Conservation (phyloP, 2,329 filamentous ascomycete genomes). For the Rhynchosporium secalis region DNA sequence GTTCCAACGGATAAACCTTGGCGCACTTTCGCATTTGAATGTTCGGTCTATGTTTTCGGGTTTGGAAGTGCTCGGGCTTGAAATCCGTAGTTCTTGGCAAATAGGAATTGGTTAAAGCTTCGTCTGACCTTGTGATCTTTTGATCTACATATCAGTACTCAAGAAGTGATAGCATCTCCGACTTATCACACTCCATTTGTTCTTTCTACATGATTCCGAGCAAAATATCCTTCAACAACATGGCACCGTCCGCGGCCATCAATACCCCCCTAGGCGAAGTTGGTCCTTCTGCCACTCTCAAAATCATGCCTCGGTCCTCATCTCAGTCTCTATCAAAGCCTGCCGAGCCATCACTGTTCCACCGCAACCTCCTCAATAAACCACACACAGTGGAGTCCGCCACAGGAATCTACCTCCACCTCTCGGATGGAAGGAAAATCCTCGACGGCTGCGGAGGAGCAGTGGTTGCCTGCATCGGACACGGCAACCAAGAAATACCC, state of each 20-base stretch:
- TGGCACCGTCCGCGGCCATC: neutral
- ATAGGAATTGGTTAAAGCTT: neutral
- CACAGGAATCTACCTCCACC: neutral
- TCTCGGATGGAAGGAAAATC: neutral
- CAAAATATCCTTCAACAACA: neutral
- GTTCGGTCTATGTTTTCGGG: neutral
- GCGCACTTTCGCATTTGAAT: neutral
- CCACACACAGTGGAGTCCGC: neutral
- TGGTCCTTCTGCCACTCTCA: too few species aligned
- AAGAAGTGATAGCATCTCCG: too few species aligned
- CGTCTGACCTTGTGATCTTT: neutral
- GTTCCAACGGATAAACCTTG: too few species aligned
- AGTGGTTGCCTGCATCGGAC: conserved; percentile 69
- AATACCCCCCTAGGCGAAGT: neutral
- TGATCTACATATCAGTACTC: neutral
- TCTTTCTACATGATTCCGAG: neutral
- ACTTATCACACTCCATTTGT: neutral
- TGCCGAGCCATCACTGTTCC: neutral
- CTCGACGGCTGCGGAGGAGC: conserved; percentile 73
- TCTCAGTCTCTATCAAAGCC: neutral
- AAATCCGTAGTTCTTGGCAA: too few species aligned
- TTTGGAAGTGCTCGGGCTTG: neutral
- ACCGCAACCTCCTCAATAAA: neutral
- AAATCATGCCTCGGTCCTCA: neutral
- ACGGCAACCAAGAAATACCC: conserved; percentile 58